phyloP scores from a whole-genome alignment of 805 yeast species.

The Candida patagonica region DNA sequence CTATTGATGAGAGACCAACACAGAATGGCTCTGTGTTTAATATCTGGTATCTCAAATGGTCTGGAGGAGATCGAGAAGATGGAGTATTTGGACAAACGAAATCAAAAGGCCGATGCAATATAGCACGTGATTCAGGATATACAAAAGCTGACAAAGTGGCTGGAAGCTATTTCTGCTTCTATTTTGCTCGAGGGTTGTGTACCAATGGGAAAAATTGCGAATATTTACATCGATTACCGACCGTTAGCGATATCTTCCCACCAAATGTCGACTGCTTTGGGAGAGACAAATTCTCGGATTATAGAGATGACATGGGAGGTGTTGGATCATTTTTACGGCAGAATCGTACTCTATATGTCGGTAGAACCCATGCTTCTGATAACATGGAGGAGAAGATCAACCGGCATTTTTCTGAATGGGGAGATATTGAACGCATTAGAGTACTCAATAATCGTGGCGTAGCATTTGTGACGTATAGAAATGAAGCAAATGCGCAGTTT shows the following conservation, averaged over 20 bases:
- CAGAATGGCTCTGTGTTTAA: constrained; percentile 77
- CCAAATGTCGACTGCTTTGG: constrained; percentile 86
- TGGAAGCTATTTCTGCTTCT: constrained; percentile 56
- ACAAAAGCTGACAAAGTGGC: constrained; percentile 54
- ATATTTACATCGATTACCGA: constrained; percentile 71
- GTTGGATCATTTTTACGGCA: constrained; percentile 66
- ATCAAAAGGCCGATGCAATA: constrained; percentile 52
- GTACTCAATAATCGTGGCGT: constrained; percentile 54
- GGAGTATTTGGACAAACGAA: constrained; percentile 30
- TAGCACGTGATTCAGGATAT: constrained; percentile 59
- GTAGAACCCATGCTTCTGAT: constrained; percentile 40
- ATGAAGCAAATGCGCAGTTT: constrained; percentile 78
- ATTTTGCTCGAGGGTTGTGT: constrained; percentile 86
- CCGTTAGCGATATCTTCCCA: constrained; percentile 43
- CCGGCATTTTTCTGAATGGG: constrained; percentile 62
- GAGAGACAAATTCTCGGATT: constrained; percentile 70
- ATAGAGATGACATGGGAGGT: constrained; percentile 91
- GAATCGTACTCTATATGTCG: constrained; percentile 74
- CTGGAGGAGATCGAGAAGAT: constrained; percentile 54
- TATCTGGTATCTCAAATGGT: constrained; percentile 85
- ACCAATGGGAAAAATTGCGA: constrained; percentile 66
- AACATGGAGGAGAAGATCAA: constrained; percentile 34
- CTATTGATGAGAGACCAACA: constrained; percentile 55
- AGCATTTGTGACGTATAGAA: constrained; percentile 66
- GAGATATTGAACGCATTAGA: constrained; percentile 58